Conservation (phyloP, 352 stramenopile species). For the Thalassiosira livingstoniorum region DNA sequence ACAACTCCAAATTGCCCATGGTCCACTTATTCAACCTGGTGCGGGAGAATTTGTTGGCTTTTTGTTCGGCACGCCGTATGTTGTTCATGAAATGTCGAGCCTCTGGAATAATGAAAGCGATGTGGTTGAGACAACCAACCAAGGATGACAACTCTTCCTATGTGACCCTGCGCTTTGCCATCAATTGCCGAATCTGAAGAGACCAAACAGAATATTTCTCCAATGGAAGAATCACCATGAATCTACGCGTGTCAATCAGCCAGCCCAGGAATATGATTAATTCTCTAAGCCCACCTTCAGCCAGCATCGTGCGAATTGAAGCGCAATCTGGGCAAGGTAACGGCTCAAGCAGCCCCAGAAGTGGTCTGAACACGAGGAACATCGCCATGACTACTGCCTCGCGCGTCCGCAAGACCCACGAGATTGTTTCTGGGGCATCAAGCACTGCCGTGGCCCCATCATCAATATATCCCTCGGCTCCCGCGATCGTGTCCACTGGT, state of each 20-base stretch:
- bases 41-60: background rate
- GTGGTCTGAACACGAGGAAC: background rate
- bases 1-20: background rate
- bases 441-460: background rate
- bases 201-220: background rate
- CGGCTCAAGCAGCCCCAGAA: background rate
- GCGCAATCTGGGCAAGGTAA: background rate
- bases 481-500: background rate
- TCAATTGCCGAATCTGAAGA: background rate
- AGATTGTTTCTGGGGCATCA: background rate
- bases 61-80: background rate
- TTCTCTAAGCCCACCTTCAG: background rate
- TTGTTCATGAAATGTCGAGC: slow-evolving; percentile 20
- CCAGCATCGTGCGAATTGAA: background rate
- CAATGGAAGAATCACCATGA: background rate
- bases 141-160: background rate
- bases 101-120: background rate
- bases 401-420: no score
- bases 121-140: slow-evolving; percentile 3
- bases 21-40: background rate
- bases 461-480: slow-evolving; percentile 11
- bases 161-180: background rate
- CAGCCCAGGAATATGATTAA: background rate
- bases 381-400: background rate
- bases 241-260: background rate